Conservation (phyloP, 192 early-diverging fungal species). For the Backusella macrospora region DNA sequence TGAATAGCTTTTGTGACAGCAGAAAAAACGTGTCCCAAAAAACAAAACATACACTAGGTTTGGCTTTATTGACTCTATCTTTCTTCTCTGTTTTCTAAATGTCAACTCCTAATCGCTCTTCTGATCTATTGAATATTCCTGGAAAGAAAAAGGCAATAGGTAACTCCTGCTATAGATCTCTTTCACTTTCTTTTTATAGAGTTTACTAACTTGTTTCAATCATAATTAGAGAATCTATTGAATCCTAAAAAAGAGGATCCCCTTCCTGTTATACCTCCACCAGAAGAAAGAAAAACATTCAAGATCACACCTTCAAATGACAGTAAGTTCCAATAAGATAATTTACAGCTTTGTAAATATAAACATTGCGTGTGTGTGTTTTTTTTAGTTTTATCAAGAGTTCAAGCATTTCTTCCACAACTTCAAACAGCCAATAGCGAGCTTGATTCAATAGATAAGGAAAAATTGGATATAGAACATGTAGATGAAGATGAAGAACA, state of each 20-base stretch:
- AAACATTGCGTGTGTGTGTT: not conserved
- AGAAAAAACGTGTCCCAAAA: not conserved
- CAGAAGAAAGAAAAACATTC: conserved; percentile 47
- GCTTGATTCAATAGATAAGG: conserved; percentile 45
- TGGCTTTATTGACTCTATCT: not conserved
- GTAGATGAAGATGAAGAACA: conserved; percentile 53
- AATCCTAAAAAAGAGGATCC: not conserved
- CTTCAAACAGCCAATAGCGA: conserved; percentile 46
- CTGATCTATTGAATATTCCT: conserved; percentile 21
- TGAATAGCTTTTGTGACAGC: not conserved
- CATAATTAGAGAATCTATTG: not conserved
- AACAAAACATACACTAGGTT: conserved; percentile 1
- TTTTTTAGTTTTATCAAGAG: conserved; percentile 43
- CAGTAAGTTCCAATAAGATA: conserved; percentile 11
- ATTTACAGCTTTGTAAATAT: not conserved
- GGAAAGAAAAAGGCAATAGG: conserved; percentile 23
- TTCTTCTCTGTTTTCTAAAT: not conserved
- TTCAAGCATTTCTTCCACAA: conserved; percentile 53
- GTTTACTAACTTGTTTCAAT: not conserved
- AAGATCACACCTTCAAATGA: conserved; percentile 42
- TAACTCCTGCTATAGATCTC: not conserved
- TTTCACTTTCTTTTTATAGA: not conserved
- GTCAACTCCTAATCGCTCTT: conserved; percentile 2
- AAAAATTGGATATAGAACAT: conserved; percentile 56
- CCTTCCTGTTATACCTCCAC: conserved; percentile 33